These are phyloP conservation scores for Hortiboletus flavorubellus DNA, from an alignment of 768 basidiomycete genomes.

Conservation along the genomic window DNA sequence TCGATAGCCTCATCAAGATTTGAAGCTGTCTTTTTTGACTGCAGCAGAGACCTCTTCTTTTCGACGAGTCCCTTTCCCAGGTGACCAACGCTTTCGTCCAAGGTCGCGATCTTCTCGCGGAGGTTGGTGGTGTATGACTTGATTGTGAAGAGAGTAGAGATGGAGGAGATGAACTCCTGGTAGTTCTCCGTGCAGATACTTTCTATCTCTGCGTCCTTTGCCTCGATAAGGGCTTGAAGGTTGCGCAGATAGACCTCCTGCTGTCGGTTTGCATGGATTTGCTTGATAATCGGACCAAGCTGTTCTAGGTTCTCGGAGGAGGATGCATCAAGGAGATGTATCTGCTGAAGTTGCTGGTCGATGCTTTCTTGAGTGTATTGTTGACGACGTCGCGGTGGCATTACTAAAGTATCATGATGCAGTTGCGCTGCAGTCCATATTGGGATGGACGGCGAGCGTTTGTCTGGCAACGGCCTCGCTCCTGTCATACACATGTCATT, in stretches of 20 bases:
- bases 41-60: constrained; percentile 88
- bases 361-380: constrained; percentile 80
- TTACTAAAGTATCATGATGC: constrained; percentile 25
- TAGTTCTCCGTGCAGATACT: constrained; percentile 95
- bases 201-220: constrained; percentile 96
- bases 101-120: constrained; percentile 83
- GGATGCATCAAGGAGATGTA: constrained; percentile 82
- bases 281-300: constrained; percentile 91
- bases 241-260: constrained; percentile 88
- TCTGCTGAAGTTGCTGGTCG: constrained; percentile 88
- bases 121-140: constrained; percentile 95
- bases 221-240: constrained; percentile 82
- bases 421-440: constrained; percentile 6
- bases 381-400: constrained; percentile 73
- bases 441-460: constrained; percentile 9
- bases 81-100: constrained; percentile 86
- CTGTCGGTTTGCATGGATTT: constrained; percentile 82
- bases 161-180: constrained; percentile 95
- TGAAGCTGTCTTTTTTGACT: constrained; percentile 87
- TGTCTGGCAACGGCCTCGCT: constrained; percentile 39
- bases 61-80: constrained; percentile 85
- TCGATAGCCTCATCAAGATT: constrained; percentile 98
- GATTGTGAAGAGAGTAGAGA: constrained; percentile 93
- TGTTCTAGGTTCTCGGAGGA: constrained; percentile 95
- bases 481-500: constrained; percentile 1